A percentile compares a stretch with the other conserved stretches of the same genome.
These are phyloP conservation scores for Capniomyces stellatus DNA, from an alignment of 371 early-diverging fungal genomes.

Conservation along the genomic window DNA sequence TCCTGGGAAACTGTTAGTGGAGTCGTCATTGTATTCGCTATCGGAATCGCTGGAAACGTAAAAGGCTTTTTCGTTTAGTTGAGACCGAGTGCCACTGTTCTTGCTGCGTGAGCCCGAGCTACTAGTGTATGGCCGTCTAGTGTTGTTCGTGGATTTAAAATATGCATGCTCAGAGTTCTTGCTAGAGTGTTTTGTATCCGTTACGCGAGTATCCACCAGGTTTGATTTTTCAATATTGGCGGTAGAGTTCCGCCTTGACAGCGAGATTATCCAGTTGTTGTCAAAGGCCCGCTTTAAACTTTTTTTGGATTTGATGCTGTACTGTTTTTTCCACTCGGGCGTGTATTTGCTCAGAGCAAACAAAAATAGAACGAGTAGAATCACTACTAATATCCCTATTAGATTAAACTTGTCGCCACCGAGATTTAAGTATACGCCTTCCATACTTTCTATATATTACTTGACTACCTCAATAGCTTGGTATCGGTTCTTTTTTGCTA, in stretches of 20 bases:
- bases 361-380: not conserved
- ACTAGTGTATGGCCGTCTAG: not conserved
- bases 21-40: too few relatives aligned
- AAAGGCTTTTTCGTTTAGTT: not conserved
- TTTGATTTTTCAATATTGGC: not conserved
- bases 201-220: not conserved
- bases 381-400: not conserved
- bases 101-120: not conserved
- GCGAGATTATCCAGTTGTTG: not conserved
- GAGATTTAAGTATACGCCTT: too few relatives aligned
- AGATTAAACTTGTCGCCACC: not conserved
- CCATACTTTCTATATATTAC: not conserved
- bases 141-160: too few relatives aligned
- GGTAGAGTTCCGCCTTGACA: not conserved
- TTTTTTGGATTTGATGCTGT: not conserved
- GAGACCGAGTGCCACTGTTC: not conserved
- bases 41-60: not conserved
- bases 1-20: too few relatives aligned
- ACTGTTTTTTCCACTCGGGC: not conserved
- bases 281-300: not conserved
- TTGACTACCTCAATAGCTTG: not conserved
- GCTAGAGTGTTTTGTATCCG: not conserved
- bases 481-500: too few relatives aligned
- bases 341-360: not conserved
- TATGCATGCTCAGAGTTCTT: not conserved